These are phyloP conservation scores for Aphanomyces euteiches DNA, from an alignment of 352 stramenopile species.

Conservation along the genomic window DNA sequence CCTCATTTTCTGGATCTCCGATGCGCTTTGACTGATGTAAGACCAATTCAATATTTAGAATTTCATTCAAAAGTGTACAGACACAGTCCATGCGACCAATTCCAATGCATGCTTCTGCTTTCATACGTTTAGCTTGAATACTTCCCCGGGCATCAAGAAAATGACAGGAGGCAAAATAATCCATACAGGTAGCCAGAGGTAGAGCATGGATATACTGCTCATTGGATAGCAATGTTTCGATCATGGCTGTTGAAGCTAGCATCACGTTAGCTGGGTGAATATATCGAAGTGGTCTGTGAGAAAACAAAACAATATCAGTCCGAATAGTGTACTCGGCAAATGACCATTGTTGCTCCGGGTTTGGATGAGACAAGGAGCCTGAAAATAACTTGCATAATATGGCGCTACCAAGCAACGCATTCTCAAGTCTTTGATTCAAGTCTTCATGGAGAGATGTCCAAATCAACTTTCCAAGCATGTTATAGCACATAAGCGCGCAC, in stretches of 20 bases:
- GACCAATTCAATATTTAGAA: neutral
- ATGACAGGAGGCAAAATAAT: neutral
- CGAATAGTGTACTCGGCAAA: slow-evolving; percentile 54
- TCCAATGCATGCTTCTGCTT: slow-evolving; percentile 22
- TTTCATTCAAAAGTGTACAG: neutral
- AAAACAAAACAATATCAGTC: slow-evolving; percentile 35
- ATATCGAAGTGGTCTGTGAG: neutral
- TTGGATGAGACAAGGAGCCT: slow-evolving; percentile 59
- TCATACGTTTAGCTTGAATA: slow-evolving; percentile 25
- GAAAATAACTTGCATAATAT: slow-evolving; percentile 56
- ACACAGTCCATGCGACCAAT: slow-evolving; percentile 13
- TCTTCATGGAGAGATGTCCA: slow-evolving; percentile 40
- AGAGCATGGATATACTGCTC: slow-evolving; percentile 1
- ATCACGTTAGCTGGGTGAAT: slow-evolving; percentile 12
- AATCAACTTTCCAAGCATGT: slow-evolving; percentile 52
- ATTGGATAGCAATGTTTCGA: slow-evolving; percentile 25
- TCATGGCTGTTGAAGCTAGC: slow-evolving; percentile 2
- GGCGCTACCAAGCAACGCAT: slow-evolving; percentile 58
- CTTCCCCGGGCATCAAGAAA: slow-evolving; percentile 9
- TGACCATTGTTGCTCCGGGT: slow-evolving; percentile 41
- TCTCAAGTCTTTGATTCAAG: slow-evolving; percentile 48
- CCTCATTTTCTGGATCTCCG: slow-evolving; percentile 23
- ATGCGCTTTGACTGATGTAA: slow-evolving; percentile 18
- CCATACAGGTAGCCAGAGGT: slow-evolving; percentile 13
- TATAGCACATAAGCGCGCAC: slow-evolving; percentile 50